phyloP scores from a whole-genome alignment of 139 green algal genomes.

The Marvania coccoides region DNA sequence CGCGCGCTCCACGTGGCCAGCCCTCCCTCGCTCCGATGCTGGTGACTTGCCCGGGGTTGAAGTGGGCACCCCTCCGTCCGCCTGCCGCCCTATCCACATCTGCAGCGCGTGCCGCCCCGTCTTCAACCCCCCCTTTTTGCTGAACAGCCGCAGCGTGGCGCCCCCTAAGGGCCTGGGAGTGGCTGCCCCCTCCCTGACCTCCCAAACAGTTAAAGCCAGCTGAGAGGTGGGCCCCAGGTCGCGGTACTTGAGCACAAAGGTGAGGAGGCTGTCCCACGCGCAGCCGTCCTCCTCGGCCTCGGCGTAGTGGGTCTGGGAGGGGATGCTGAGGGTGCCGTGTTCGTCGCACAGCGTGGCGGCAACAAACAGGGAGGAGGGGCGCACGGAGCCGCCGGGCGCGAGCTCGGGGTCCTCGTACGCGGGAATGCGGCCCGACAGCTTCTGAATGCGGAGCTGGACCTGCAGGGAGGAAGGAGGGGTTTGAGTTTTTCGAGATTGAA shows the following conservation, averaged over 20 bases:
- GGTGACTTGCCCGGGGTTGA: slow-evolving; percentile 71
- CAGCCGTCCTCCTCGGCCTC: slow-evolving; percentile 21
- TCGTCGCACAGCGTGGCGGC: slow-evolving; percentile 34
- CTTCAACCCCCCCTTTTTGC: slow-evolving; percentile 77
- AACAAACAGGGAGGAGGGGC: slow-evolving; percentile 36
- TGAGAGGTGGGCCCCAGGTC: slow-evolving; percentile 67
- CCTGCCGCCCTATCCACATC: slow-evolving; percentile 43
- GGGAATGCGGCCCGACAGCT: slow-evolving; percentile 40
- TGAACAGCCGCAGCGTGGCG: slow-evolving; percentile 72
- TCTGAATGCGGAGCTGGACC: slow-evolving; percentile 45
- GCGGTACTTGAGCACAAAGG: slow-evolving; percentile 49
- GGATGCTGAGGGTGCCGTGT: slow-evolving; percentile 47
- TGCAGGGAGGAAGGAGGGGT: neutral
- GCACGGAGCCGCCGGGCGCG: neutral
- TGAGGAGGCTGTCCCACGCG: slow-evolving; percentile 37
- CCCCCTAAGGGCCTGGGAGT: slow-evolving; percentile 38
- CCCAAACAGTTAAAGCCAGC: slow-evolving; percentile 66
- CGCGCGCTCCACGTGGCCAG: slow-evolving; percentile 59
- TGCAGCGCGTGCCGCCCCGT: slow-evolving; percentile 57
- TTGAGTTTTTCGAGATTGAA: neutral
- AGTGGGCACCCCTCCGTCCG: slow-evolving; percentile 40
- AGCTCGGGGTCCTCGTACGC: slow-evolving; percentile 5
- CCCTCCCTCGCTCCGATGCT: slow-evolving; percentile 38
- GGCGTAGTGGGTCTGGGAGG: slow-evolving; percentile 35
- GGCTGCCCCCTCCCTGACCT: slow-evolving; percentile 26